Evolutionary conservation across 139 green algal species (phyloP), one percentile per base, ranked within the genome.

Genomic region (Chlamydomonas sp.): DNA sequence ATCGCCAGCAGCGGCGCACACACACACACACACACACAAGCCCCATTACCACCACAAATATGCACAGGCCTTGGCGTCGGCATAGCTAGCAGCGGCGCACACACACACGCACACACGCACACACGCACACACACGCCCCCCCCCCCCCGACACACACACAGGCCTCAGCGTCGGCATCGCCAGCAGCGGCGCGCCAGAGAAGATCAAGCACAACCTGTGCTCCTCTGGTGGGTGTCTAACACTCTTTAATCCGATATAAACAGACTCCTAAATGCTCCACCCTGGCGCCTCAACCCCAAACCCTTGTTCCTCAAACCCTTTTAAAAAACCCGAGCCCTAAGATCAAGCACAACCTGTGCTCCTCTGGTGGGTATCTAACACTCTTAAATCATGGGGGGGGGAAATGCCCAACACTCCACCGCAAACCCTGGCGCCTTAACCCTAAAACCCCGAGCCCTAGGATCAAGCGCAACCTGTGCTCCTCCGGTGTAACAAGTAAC

Each of bases 161-260:
- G 62, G 62, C 36, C 37, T 54, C 20, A 36, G 62, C n/a, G 35
- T 69, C 26, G 62, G 28, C 5, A 35, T 82, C 22, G 76, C 58
- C 28, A 76, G 67, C 8, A 71, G 59, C 29, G 79, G 88, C 16
- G 76, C 67, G 16, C 86, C 86, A 20, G 76, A 76, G 6, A 92
- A 93, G 67, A 90, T 95, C 59, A 31, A 50, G 26, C 79, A 78
- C 70, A 92, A 91, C 76, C 72, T 94, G 28, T 26, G 36, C 8
- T 57, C 35, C 38, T 74, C 73, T 34, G 83, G 84, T 24, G 29
- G 67, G 22, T 47, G 10, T 39, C 47, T 63, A 29, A 63, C 24
- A 24, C 24, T 6, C 6, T 34, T 24, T 28, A 63, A 29, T 63
- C 54, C 13, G 29, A 29, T 63, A 29, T 29, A 63, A 24, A 54